Conservation (phyloP, 2,329 filamentous ascomycete genomes). For the Aspergillaceae sp. region DNA sequence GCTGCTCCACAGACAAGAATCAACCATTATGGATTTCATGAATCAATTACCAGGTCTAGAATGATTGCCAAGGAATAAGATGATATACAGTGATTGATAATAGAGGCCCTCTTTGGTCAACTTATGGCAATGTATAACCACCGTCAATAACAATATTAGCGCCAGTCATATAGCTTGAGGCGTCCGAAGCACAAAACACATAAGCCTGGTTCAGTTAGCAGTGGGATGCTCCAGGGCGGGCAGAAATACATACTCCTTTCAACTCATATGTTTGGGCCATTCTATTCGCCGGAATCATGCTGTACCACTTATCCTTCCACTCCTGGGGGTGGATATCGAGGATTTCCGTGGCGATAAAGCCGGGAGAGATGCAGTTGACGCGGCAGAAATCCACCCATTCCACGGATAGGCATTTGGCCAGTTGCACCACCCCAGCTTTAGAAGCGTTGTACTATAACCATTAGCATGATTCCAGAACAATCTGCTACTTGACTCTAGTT, state of each 20-base stretch:
- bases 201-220: slow-evolving; percentile 23
- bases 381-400: slow-evolving; percentile 34
- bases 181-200: slow-evolving; percentile 40
- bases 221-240: not conserved
- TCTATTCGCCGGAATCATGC: slow-evolving; percentile 31
- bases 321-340: slow-evolving; percentile 25
- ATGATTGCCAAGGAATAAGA: not conserved
- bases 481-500: too few species aligned
- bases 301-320: slow-evolving; percentile 31
- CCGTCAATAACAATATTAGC: slow-evolving; percentile 42
- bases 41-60: slow-evolving; percentile 7
- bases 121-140: slow-evolving; percentile 33
- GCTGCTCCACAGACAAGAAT: slow-evolving; percentile 5
- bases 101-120: not conserved
- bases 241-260: slow-evolving; percentile 24
- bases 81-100: not conserved
- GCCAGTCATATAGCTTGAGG: slow-evolving; percentile 43
- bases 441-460: slow-evolving; percentile 26
- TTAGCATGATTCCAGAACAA: not conserved
- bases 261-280: slow-evolving; percentile 32
- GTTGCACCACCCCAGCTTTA: slow-evolving; percentile 28
- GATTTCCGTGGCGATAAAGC: slow-evolving; percentile 36
- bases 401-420: slow-evolving; percentile 32
- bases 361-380: slow-evolving; percentile 36
- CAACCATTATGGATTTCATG: slow-evolving; percentile 12